These are phyloP conservation scores for Thalassiosira profunda DNA, from an alignment of 108 stramenopile genomes.

Conservation along the genomic window DNA sequence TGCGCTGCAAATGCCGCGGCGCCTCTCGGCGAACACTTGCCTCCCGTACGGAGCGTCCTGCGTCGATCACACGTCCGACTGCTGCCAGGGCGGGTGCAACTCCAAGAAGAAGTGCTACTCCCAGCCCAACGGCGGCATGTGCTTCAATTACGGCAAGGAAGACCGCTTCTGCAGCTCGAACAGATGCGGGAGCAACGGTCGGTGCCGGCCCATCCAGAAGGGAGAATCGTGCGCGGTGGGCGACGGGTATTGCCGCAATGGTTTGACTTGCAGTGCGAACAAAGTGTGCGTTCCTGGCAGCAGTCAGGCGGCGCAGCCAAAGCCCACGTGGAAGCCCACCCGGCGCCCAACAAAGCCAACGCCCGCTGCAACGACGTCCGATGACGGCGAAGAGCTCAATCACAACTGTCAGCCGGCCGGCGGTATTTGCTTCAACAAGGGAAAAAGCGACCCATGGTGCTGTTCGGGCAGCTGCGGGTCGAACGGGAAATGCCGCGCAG, in stretches of 20 bases:
- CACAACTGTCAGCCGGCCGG: conserved; percentile 11
- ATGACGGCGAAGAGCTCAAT: no score
- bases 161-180: conserved; percentile 25
- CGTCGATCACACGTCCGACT: conserved; percentile 4
- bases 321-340: background rate
- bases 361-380: no score
- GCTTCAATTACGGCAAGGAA: conserved; percentile 16
- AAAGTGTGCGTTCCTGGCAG: no score
- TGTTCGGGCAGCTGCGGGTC: conserved; percentile 19
- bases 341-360: no score
- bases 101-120: conserved; percentile 8
- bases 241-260: conserved; percentile 15
- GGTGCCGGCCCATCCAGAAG: conserved; percentile 4
- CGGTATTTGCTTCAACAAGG: conserved; percentile 14
- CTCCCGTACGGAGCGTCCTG: conserved; percentile 15
- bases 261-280: conserved; percentile 3
- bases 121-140: conserved; percentile 20
- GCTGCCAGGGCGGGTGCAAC: conserved; percentile 28
- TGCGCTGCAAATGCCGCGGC: no score
- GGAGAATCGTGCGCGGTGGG: conserved; percentile 16
- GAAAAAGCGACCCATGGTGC: conserved; percentile 15
- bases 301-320: no score
- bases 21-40: no score
- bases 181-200: conserved; percentile 16
- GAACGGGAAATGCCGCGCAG: no score